phyloP scores from a whole-genome alignment of 768 basidiomycete species.

The Lentinus tigrinus region DNA sequence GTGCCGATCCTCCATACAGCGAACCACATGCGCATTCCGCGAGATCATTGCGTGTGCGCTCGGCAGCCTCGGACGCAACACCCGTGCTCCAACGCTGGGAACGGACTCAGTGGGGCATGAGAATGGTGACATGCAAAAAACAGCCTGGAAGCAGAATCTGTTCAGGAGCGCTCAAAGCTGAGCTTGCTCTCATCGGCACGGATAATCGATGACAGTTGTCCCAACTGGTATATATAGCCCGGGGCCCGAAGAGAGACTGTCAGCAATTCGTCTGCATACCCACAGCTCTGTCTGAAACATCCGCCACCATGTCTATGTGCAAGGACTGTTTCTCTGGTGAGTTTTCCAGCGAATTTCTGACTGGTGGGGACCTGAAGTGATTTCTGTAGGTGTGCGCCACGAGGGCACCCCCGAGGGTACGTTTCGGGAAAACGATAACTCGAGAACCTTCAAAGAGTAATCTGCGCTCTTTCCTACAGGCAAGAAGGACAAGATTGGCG shows the following conservation, averaged over 20 bases:
- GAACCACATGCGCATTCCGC: too few species aligned
- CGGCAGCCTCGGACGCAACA: too few species aligned
- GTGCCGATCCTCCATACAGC: too few species aligned
- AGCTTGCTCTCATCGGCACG: background rate
- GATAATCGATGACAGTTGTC: background rate
- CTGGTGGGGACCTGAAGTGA: background rate
- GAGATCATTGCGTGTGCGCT: too few species aligned
- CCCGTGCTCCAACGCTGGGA: too few species aligned
- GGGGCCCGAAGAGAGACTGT: background rate
- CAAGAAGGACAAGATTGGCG: slow-evolving; percentile 33
- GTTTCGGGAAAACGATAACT: background rate
- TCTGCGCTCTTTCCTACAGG: slow-evolving; percentile 23
- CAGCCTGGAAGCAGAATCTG: too few species aligned
- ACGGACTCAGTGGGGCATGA: too few species aligned
- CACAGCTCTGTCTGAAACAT: background rate
- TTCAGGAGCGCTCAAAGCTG: background rate
- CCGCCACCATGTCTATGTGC: slow-evolving; percentile 48
- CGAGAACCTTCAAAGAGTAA: background rate
- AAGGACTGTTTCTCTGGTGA: slow-evolving; percentile 55
- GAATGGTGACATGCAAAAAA: too few species aligned
- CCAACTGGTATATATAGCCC: slow-evolving; percentile 7
- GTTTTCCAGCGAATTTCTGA: background rate
- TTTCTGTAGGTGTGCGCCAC: slow-evolving; percentile 31
- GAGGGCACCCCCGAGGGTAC: slow-evolving; percentile 37
- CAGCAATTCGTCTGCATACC: background rate